A percentile compares a stretch with the other conserved stretches of the same genome.
Conservation (phyloP, 192 early-diverging fungal genomes). For the Coemansia sp. region DNA sequence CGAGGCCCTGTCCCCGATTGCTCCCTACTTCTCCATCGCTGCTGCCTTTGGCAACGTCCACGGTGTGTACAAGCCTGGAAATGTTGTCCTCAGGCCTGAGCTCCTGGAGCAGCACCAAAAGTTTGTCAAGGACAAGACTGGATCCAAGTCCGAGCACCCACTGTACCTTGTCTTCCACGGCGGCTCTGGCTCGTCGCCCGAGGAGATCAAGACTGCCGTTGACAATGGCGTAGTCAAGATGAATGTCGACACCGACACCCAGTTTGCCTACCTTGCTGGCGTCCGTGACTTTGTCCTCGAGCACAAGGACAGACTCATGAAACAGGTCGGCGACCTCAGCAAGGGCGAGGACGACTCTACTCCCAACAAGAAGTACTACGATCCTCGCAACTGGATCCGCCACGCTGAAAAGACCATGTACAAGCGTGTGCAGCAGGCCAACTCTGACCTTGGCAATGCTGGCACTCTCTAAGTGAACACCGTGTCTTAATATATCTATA, state of each 20-base stretch:
- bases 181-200: constrained; percentile 80
- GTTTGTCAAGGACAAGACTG: constrained; percentile 70
- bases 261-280: constrained; percentile 93
- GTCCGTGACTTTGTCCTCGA: constrained; percentile 82
- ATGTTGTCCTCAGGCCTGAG: constrained; percentile 91
- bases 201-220: constrained; percentile 82
- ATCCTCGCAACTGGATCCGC: constrained; percentile 91
- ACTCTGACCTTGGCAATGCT: constrained; percentile 74
- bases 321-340: constrained; percentile 90
- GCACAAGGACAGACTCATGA: constrained; percentile 86
- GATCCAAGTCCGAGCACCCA: constrained; percentile 56
- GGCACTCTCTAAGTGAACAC: constrained; percentile 57
- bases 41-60: constrained; percentile 95
- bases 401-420: constrained; percentile 86
- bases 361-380: constrained; percentile 99
- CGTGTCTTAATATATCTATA: no score
- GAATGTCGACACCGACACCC: constrained; percentile 99
- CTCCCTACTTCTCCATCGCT: constrained; percentile 91
- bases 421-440: constrained; percentile 77
- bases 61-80: constrained; percentile 95
- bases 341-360: constrained; percentile 80
- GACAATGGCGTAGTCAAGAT: constrained; percentile 91
- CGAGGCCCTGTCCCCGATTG: constrained; percentile 80
- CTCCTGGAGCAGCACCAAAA: constrained; percentile 89
- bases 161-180: constrained; percentile 98